A percentile compares a stretch with the other conserved stretches of the same genome.
Evolutionary conservation across 352 stramenopile genomes (phyloP).

Genomic region (Pythium monospermum): DNA sequence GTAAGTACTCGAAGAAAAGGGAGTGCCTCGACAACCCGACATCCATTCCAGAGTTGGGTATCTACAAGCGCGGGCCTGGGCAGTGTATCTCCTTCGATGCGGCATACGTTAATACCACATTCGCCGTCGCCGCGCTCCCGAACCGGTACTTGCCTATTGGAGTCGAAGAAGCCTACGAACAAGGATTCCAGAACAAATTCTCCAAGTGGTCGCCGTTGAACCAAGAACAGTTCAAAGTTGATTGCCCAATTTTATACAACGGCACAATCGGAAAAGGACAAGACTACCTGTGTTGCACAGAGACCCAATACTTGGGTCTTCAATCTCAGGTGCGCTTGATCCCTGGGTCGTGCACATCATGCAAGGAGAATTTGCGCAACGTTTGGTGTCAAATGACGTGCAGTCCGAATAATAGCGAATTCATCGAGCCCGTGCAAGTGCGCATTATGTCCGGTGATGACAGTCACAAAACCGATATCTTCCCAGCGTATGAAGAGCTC

Average conservation of each 20-base stretch:
- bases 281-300: conserved; percentile 71
- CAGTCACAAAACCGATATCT: conserved; percentile 41
- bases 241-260: conserved; percentile 71
- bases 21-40: conserved; percentile 57
- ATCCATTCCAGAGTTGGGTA: conserved; percentile 38
- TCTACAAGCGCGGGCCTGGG: conserved; percentile 41
- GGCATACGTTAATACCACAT: conserved; percentile 45
- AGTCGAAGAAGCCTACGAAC: conserved; percentile 40
- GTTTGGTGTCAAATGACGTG: conserved; percentile 80
- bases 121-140: conserved; percentile 27
- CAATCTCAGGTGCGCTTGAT: conserved; percentile 59
- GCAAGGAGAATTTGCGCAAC: conserved; percentile 71
- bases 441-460: conserved; percentile 50
- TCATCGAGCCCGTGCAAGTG: conserved; percentile 65
- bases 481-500: conserved; percentile 59
- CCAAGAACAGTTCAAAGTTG: conserved; percentile 53
- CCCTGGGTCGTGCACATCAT: conserved; percentile 51
- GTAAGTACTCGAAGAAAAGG: conserved; percentile 57
- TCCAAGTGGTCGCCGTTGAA: conserved; percentile 57
- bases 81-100: conserved; percentile 64
- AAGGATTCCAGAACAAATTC: conserved; percentile 69
- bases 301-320: conserved; percentile 62
- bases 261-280: conserved; percentile 42
- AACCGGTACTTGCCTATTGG: conserved; percentile 66
- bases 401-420: conserved; percentile 74